Conservation (phyloP, 2,329 filamentous ascomycete genomes). For the Fusarium subglutinans region DNA sequence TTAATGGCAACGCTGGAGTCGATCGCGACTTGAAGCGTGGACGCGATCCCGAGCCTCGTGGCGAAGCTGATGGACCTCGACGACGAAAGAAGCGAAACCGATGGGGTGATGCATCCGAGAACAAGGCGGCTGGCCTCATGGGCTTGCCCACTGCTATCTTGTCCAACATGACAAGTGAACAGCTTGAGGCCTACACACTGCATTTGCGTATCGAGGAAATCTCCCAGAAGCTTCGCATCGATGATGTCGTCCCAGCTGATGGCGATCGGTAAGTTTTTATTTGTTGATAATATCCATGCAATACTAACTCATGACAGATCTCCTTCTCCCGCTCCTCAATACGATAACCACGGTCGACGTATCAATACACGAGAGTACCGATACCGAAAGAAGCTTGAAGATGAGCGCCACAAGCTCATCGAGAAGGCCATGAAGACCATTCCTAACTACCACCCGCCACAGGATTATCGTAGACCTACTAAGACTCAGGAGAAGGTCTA, state of each 20-base stretch:
- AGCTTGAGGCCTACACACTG: constrained; percentile 95
- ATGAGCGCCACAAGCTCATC: constrained; percentile 98
- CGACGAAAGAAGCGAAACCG: constrained; percentile 98
- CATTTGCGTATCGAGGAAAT: constrained; percentile 99
- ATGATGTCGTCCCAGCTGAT: constrained; percentile 97
- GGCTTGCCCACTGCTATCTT: constrained; percentile 95
- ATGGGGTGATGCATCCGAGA: constrained; percentile 97
- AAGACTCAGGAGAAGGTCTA: constrained; percentile 99
- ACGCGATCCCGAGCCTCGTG: constrained; percentile 84
- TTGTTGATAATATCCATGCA: background rate
- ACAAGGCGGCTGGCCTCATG: constrained; percentile 98
- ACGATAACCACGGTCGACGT: constrained; percentile 99
- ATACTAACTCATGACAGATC: constrained; percentile 67
- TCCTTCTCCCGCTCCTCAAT: constrained; percentile 93
- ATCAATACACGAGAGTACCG: constrained; percentile 99
- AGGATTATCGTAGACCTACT: constrained; percentile 97
- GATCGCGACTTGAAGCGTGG: constrained; percentile 79
- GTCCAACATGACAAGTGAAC: constrained; percentile 97
- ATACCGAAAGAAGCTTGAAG: constrained; percentile 96
- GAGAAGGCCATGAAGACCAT: constrained; percentile 99
- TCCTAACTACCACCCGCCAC: constrained; percentile 98
- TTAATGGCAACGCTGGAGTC: constrained; percentile 49
- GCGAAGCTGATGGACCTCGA: constrained; percentile 77
- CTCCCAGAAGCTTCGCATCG: constrained; percentile 98
- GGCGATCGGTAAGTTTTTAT: constrained; percentile 80